Evolutionary conservation across 495 filamentous ascomycete species (phyloP), one percentile per base, ranked within the genome.

Genomic region (Apiosordaria backusii): DNA sequence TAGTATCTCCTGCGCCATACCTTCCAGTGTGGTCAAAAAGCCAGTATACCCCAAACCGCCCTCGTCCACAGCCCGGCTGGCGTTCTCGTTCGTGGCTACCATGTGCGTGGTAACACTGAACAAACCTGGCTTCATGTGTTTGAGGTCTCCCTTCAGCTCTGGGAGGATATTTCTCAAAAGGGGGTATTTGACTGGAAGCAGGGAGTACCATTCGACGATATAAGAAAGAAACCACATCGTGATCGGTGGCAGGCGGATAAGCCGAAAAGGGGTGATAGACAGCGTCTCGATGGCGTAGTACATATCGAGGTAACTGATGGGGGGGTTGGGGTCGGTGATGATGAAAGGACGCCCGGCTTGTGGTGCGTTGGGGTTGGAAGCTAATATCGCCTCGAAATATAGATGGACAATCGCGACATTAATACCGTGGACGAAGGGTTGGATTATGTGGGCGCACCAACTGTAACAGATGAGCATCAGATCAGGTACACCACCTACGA

Each of bases 401-500:
- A 88, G 75, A 60, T 88, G 85, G 4, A 84, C 84, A 63, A 86
- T 73, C 1, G 84, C 83, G 22, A 84, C 82, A 70, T 88, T 87
- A 64, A 81, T 80, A 35, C 83, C 84, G 65, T 86, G 84, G 40
- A 84, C 82, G 55, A 86, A 86, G 68, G 76, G 82, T 66, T 88
- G 85, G 2, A 83, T 77, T n/a, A 84, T 75, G 26, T 79, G 75
- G 9, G 67, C 64, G 1, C 77, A 75, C 85, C 84, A 88, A 27
- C 83, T 86, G 68, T 35, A 16, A 50, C 19, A 18, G 10, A 21
- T 40, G 23, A 10, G 60, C 45, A 25, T 18, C 7, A 57, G 23
- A n/a, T n/a, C n/a, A n/a, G n/a, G n/a, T n/a, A n/a, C n/a, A n/a
- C n/a, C n/a, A n/a, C n/a, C n/a, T n/a, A n/a, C n/a, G n/a, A n/a